Base-by-base conservation (phyloP, 495 filamentous ascomycete genomes). In the Platismatia glauca region DNA sequence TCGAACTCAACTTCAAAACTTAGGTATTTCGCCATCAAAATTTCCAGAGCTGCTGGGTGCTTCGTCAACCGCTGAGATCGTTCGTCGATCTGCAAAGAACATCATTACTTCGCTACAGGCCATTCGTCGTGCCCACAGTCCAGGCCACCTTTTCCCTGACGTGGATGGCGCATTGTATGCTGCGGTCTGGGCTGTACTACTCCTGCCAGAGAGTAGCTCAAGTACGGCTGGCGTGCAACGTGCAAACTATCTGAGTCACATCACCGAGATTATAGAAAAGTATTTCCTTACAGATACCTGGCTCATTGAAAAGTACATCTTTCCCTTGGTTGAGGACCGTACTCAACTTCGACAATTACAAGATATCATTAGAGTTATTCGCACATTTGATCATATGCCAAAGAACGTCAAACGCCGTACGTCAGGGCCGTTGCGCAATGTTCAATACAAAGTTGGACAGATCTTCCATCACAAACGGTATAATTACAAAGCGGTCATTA, bases 401-500 rank as follows among this genome's bases (percentile, higher is more conserved):
- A 89, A 84, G 57, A 77, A 77, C 43, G 71, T 84, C 52, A 82
- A 76, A 60, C 68, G 70, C 16, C 72, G 81, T 65, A 58, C 68
- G 61, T 46, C 73, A 69, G 65, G 77, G 41, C 67, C 56, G 46
- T 67, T 68, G 58, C 66, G 59, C 24, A 73, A 73, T 29, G 83
- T 90, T n/a, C 77, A 71, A 60, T 93, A 87, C 74, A 82, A 78
- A 60, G 82, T 98, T 53, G 94, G 94, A 6, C 87, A 94, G 66
- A 82, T 95, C 4, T 94, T 97, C 70, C 79, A 77, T 58, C 94
- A 97, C 71, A 85, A 79, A 67, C 82, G 89, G 55, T 97, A 96
- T 73, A 72, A 79, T 29, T 96, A 94, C 70, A 76, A 80, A 29
- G 91, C 86, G 27, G 78, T 95, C 15, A 89, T 98, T 64, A 88